Conservation (phyloP, 116 monocot species). For the Trichopus zeylanicus region DNA sequence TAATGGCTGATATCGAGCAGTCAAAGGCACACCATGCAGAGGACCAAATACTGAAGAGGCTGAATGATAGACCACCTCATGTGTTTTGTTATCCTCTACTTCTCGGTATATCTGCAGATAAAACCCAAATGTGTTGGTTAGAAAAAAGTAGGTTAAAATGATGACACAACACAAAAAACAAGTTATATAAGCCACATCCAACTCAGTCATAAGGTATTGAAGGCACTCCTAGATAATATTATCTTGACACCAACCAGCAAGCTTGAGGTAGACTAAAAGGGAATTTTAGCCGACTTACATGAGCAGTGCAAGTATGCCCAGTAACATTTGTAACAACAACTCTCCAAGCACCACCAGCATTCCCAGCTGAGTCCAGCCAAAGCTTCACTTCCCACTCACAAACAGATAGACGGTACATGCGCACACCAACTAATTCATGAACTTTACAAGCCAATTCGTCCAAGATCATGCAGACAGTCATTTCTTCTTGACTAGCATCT, state of each 20-base stretch:
- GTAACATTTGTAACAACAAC: slow-evolving; percentile 80
- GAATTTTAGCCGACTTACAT: slow-evolving; percentile 41
- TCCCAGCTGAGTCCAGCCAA: slow-evolving; percentile 53
- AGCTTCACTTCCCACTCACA: slow-evolving; percentile 99
- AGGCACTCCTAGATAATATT: too few relatives aligned
- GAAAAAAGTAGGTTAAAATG: too few relatives aligned
- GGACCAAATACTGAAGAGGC: slow-evolving; percentile 38
- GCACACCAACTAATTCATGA: slow-evolving; percentile 75
- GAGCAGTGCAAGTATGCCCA: slow-evolving; percentile 79
- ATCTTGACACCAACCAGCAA: not conserved
- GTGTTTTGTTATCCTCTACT: slow-evolving; percentile 61
- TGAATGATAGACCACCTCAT: slow-evolving; percentile 69
- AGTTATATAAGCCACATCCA: too few relatives aligned
- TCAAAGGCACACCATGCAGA: slow-evolving; percentile 59
- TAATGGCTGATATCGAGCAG: slow-evolving; percentile 59
- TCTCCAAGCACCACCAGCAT: slow-evolving; percentile 86
- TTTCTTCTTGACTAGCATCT: slow-evolving; percentile 52
- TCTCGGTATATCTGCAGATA: slow-evolving; percentile 77
- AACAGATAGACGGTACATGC: slow-evolving; percentile 94
- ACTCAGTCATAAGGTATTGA: too few relatives aligned
- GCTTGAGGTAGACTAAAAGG: not conserved
- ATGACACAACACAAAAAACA: too few relatives aligned
- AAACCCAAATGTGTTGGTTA: slow-evolving; percentile 1
- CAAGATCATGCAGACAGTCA: slow-evolving; percentile 36
- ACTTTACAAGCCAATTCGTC: slow-evolving; percentile 65